Percentiles rank a stretch among this genome's conserved stretches.
These are phyloP conservation scores for Pestalotiopsis sp. DNA, from an alignment of 2,329 filamentous ascomycete genomes.

Conservation along the genomic window DNA sequence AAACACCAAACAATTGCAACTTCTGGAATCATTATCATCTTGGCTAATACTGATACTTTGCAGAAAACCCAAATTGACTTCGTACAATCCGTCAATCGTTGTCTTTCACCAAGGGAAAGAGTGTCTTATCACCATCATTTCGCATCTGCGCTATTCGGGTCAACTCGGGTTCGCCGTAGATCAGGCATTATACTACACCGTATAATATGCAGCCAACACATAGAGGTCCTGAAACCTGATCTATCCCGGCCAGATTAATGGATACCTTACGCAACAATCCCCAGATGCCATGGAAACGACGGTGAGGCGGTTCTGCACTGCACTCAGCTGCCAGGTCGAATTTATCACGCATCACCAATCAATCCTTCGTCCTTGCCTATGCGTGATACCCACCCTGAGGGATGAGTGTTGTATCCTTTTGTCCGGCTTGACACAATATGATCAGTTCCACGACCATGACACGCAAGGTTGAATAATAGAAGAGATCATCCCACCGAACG, in stretches of 20 bases:
- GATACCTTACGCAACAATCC: neutral
- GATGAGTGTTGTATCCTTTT: no score
- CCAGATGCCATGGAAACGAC: neutral
- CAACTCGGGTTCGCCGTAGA: neutral
- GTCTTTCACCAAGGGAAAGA: neutral
- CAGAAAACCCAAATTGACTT: no score
- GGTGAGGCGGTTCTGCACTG: neutral
- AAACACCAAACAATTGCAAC: neutral
- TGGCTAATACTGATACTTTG: no score
- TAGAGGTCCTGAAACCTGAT: neutral
- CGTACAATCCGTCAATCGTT: no score
- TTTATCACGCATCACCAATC: no score
- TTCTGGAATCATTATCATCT: neutral
- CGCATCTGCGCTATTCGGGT: neutral
- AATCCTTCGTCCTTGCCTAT: no score
- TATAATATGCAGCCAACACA: neutral
- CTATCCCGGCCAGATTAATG: neutral
- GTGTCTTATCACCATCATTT: neutral
- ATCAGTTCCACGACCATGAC: no score
- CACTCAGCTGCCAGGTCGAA: no score
- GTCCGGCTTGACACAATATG: no score
- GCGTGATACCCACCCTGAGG: no score
- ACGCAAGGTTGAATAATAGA: no score
- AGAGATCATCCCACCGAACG: no score
- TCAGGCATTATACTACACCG: neutral